These are phyloP conservation scores for Penicillium capsulatum DNA, from an alignment of 2,329 filamentous ascomycete species.

Conservation along the genomic window DNA sequence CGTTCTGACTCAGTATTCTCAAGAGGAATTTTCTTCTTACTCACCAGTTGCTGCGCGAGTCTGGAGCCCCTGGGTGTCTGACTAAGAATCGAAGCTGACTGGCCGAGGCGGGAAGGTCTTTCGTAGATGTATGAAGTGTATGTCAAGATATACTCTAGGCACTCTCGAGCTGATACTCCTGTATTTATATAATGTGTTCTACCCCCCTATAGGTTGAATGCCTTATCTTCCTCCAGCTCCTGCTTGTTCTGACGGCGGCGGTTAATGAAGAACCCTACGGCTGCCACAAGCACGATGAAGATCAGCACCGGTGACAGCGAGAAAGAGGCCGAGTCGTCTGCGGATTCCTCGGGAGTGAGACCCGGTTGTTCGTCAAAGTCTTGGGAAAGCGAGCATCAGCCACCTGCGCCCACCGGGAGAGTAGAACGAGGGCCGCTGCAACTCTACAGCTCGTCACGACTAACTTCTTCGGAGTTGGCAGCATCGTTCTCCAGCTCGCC, in stretches of 20 bases:
- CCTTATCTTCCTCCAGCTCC: constrained; percentile 11
- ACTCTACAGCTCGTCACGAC: constrained; percentile 61
- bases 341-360: constrained; percentile 8
- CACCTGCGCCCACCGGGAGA: constrained; percentile 25
- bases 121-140: too few relatives aligned
- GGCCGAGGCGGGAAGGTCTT: too few relatives aligned
- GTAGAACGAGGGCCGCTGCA: constrained; percentile 22
- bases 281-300: constrained; percentile 17
- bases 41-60: too few relatives aligned
- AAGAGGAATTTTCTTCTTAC: too few relatives aligned
- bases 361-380: constrained; percentile 14
- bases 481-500: constrained; percentile 58
- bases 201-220: constrained; percentile 13
- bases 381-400: constrained; percentile 32
- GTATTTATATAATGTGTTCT: background rate
- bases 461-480: constrained; percentile 53
- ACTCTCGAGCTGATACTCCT: too few relatives aligned
- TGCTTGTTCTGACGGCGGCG: constrained; percentile 15
- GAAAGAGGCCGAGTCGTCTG: constrained; percentile 8
- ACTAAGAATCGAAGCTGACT: too few relatives aligned
- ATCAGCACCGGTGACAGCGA: constrained; percentile 16
- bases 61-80: too few relatives aligned
- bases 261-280: constrained; percentile 18
- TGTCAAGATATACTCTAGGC: too few relatives aligned
- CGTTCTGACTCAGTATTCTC: too few relatives aligned